phyloP scores from a whole-genome alignment of 192 early-diverging fungal genomes.

The Coemansia sp. region DNA sequence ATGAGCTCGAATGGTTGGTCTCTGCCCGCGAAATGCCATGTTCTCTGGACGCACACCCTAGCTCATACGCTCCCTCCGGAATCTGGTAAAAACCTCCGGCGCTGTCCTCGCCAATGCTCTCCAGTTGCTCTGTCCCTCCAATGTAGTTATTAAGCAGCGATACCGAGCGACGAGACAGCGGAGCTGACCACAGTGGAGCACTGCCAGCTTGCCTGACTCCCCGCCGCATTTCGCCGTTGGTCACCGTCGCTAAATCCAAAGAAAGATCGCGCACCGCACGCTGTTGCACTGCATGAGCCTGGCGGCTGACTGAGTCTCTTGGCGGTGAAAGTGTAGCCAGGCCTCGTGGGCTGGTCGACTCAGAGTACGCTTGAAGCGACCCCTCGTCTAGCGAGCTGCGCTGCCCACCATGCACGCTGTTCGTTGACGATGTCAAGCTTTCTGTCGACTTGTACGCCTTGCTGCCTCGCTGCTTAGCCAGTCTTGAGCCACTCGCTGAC shows the following conservation, averaged over 20 bases:
- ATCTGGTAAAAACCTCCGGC: slow-evolving; percentile 6
- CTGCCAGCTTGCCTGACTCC: slow-evolving; percentile 22
- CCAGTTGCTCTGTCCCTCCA: slow-evolving; percentile 23
- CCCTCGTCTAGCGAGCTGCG: slow-evolving; percentile 45
- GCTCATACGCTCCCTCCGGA: background rate
- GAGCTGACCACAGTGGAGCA: slow-evolving; percentile 37
- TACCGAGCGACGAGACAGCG: slow-evolving; percentile 36
- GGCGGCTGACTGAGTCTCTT: slow-evolving; percentile 31
- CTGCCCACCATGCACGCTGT: slow-evolving; percentile 17
- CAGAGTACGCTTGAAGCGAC: slow-evolving; percentile 22
- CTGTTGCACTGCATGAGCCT: slow-evolving; percentile 15
- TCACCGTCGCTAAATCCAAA: slow-evolving; percentile 20
- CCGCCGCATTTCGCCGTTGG: slow-evolving; percentile 23
- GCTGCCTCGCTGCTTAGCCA: slow-evolving; percentile 26
- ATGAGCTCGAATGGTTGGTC: background rate
- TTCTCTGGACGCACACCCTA: slow-evolving; percentile 15
- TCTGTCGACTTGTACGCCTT: slow-evolving; percentile 18
- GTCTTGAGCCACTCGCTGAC: slow-evolving; percentile 7
- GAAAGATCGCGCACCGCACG: slow-evolving; percentile 37
- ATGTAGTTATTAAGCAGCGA: slow-evolving; percentile 38
- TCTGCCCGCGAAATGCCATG: slow-evolving; percentile 3
- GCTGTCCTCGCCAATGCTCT: slow-evolving; percentile 47
- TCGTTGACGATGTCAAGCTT: slow-evolving; percentile 6
- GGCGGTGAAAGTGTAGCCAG: slow-evolving; percentile 36
- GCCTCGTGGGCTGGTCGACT: slow-evolving; percentile 20